Evolutionary conservation across 345 rosid genomes (phyloP), one percentile per base, ranked within the genome.

Genomic region (Arabidopsis suecica): DNA sequence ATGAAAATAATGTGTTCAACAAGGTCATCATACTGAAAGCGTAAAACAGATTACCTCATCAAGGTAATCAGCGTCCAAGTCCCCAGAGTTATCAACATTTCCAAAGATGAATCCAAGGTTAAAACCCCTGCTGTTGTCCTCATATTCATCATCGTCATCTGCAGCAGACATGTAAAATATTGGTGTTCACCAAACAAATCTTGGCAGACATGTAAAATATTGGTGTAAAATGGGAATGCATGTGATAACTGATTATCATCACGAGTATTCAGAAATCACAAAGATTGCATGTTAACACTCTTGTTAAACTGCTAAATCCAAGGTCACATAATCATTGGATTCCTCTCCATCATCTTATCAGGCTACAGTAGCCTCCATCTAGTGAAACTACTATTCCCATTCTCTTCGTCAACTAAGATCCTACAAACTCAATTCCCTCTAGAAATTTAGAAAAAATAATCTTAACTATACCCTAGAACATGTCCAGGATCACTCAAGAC

Each of bases 61-160:
- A 64, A 95, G 98, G 80, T 95, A 95, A 85, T 95, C 99, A 62
- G 85, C 96, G 72, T 95, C 99, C 54, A 95, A 93, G 79, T 92
- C 98, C 9, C 99, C 99, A 3, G 94, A 83, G 78, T 93, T 87
- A 77, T 95, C 98, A 71, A 95, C 97, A 76, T 95, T 95, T 50
- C 98, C 98, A 53, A 95, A 95, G 88, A 95, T 89, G 81, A 95
- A 95, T 12, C 97, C 98, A 85, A 92, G 81, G 68, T 92, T 84
- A 51, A 83, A 86, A 68, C 90, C 92, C 75, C 90, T 88, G 50
- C 85, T 83, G 72, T 83, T 79, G 71, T 91, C 99, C 77, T 90
- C 99, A 74, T 85, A 83, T 49, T 89, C 96, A 73, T 91, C 94
- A 11, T 89, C 98, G 0, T 93, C 93, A 75, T 90, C 98, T 80